phyloP scores from a whole-genome alignment of 495 filamentous ascomycete species.

The Penicillium parvum region DNA sequence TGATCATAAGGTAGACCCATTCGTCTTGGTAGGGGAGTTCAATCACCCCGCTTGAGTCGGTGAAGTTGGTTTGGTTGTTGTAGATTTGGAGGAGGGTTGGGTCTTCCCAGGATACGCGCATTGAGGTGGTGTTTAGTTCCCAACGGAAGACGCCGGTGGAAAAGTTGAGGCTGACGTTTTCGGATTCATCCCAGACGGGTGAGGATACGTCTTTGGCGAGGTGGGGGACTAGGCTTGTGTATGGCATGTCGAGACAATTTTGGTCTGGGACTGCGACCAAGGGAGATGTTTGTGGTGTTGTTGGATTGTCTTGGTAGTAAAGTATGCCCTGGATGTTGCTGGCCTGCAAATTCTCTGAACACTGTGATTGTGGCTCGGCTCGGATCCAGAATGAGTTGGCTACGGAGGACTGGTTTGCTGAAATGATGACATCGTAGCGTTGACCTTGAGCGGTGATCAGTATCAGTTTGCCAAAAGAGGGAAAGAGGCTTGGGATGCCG shows the following conservation, averaged over 20 bases:
- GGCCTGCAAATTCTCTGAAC: slow-evolving; percentile 36
- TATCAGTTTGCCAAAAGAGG: not conserved
- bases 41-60: slow-evolving; percentile 11
- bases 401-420: slow-evolving; percentile 43
- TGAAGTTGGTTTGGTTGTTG: slow-evolving; percentile 13
- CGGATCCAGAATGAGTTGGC: slow-evolving; percentile 62
- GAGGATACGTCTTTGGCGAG: slow-evolving; percentile 10
- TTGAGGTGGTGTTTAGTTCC: slow-evolving; percentile 20
- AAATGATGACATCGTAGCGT: slow-evolving; percentile 65
- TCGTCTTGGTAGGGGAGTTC: slow-evolving; percentile 48
- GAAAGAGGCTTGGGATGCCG: no score
- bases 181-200: slow-evolving; percentile 8
- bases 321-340: slow-evolving; percentile 56
- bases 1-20: slow-evolving; percentile 52
- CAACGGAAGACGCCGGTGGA: slow-evolving; percentile 18
- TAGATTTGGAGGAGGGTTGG: slow-evolving; percentile 18
- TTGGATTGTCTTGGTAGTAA: slow-evolving; percentile 37
- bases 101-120: slow-evolving; percentile 21
- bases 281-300: not conserved
- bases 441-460: slow-evolving; percentile 39
- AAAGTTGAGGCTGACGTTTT: slow-evolving; percentile 9
- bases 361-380: slow-evolving; percentile 47
- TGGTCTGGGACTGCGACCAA: not conserved
- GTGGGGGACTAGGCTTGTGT: slow-evolving; percentile 8
- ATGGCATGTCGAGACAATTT: not conserved